Evolutionary conservation across 208 protist species (phyloP), one percentile per base, ranked within the genome.

Genomic region (Porcisia hertigi): DNA sequence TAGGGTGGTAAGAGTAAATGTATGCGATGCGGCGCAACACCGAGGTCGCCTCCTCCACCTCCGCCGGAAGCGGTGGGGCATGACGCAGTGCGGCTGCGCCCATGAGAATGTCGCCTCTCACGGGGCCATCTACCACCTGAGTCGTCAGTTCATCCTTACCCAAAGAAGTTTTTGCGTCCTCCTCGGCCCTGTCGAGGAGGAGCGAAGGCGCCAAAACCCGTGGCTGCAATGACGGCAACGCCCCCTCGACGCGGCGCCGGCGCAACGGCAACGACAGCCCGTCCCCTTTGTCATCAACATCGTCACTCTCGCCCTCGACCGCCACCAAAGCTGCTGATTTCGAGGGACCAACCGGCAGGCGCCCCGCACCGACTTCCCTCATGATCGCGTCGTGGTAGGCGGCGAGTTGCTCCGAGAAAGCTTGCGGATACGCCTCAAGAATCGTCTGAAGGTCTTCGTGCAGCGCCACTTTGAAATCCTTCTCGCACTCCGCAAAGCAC

Each of bases 381-480:
- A 99, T 79, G 52, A 95, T 90, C 3, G 71, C 81, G 74, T 99
- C 98, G 20, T 98, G 67, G 76, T 93, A 99, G 59, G 87, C 88
- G 14, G 93, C 95, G 34, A 99, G 91, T 60, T 98, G 87, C 80
- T 99, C 93, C 41, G 94, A 92, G 30, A 98, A 92, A 78, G 91
- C 86, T 58, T 92, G 92, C 39, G 88, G 82, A n/a, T 94, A 78
- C 25, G 83, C 71, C 53, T 95, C 95, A 36, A 99, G 81, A 57
- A 97, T 95, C 3, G 84, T 69, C 69, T 96, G 91, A 55, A 99
- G 95, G 20, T 92, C 89, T 64, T 98, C 96, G 76, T 94, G 86
- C 59, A 98, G 77, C 7, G 90, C 81, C 65, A 97, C 81, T 25
- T 75, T 77, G 77, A 97, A 94, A 43, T 83, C 66, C 71, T 80